Base-by-base conservation (phyloP, 192 early-diverging fungal species). In the Coemansia sp. region DNA sequence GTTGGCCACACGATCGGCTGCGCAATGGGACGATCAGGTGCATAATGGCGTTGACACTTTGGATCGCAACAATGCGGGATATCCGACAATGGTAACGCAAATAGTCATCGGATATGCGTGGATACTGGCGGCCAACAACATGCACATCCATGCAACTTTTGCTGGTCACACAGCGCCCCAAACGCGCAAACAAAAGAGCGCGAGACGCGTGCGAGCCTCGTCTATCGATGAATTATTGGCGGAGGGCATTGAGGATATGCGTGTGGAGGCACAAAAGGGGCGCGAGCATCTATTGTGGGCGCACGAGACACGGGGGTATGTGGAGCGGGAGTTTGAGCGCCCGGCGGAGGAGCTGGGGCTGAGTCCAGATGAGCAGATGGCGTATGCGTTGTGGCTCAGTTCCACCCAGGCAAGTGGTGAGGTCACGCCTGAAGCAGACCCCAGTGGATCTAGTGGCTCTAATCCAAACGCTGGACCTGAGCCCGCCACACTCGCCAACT, bases 321-420 rank as follows among this genome's bases (percentile, higher is more conserved):
- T 73, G 13, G 66, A 73, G 41, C 66, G 66, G 26, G 66, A 69
- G 63, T 78, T 69, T 54, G 56, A 47, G n/a, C 52, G 23, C 41
- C 71, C 66, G 3, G 51, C 38, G 3, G 32, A 26, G 18, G 27
- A 61, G 50, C 55, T 78, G 19, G 75, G 75, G 1, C 64, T 78
- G 22, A 63, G 16, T n/a, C 48, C 57, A 19, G 66, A 73, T 22
- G 75, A 78, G 68, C 74, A 76, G 64, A 4, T 75, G 3, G 63
- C 68, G 16, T 75, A 75, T 27, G 75, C 75, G 2, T 54, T 78
- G 18, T 73, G 65, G 66, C 75, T 78, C 18, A 57, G 55, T 37
- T 19, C 55, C 0, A 6, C 12, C 18, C 26, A 20, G 13, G 37
- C 18, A 0, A 24, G 11, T 22, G 22, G 19, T 14, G 9, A 10